Percentiles rank a stretch among this genome's conserved stretches.
Conservation (phyloP, 768 basidiomycete genomes). For the Suillus tomentosus region DNA sequence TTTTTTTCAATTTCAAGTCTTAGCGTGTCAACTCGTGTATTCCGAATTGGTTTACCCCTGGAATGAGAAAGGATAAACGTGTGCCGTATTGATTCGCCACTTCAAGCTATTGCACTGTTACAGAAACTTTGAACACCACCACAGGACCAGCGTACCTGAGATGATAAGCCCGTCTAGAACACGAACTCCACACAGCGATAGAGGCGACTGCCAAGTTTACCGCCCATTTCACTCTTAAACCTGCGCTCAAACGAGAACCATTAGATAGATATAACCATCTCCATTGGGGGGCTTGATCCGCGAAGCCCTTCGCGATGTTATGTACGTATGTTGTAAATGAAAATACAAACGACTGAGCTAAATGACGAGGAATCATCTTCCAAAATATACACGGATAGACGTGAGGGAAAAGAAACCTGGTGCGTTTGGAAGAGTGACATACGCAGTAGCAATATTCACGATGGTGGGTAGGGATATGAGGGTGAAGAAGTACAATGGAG, state of each 20-base stretch:
- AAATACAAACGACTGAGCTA: slow-evolving; percentile 6
- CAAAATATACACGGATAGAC: slow-evolving; percentile 14
- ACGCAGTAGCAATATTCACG: background rate
- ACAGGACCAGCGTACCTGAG: background rate
- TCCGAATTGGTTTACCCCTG: background rate
- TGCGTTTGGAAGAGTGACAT: slow-evolving; percentile 6
- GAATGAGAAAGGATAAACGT: background rate
- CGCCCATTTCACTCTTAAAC: background rate
- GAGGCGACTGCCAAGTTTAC: background rate
- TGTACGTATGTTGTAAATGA: slow-evolving; percentile 15
- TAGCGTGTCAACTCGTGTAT: background rate
- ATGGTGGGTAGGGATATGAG: background rate
- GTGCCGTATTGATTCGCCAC: background rate
- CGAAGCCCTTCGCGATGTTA: slow-evolving; percentile 54
- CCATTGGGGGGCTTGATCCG: slow-evolving; percentile 45
- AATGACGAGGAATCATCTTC: slow-evolving; percentile 11
- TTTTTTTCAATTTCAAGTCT: background rate
- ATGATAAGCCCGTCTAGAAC: background rate
- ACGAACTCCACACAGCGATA: background rate
- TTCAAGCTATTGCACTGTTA: background rate
- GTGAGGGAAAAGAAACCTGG: background rate
- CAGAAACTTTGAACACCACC: background rate
- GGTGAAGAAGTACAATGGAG: background rate
- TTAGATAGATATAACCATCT: slow-evolving; percentile 8
- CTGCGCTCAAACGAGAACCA: background rate